These are phyloP conservation scores for Stemphylium lycopersici DNA, from an alignment of 2,329 filamentous ascomycete species.

Conservation along the genomic window DNA sequence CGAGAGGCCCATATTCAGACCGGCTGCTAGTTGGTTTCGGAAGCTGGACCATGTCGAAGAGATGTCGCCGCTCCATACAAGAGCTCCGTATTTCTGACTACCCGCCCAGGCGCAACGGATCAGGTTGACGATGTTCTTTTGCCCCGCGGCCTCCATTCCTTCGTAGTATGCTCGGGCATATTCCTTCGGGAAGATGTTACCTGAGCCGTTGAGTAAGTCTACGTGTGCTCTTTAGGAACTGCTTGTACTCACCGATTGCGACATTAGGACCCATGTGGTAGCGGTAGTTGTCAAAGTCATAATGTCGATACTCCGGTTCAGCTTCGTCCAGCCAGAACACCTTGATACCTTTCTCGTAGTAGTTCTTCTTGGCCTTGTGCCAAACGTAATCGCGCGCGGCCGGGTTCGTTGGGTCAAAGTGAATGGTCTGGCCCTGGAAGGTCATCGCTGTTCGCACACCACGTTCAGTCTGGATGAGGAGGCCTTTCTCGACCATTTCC, in stretches of 20 bases:
- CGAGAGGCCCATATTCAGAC: slow-evolving; percentile 68
- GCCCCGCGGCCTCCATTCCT: slow-evolving; percentile 60
- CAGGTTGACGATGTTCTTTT: slow-evolving; percentile 65
- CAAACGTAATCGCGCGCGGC: slow-evolving; percentile 65
- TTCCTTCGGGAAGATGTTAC: slow-evolving; percentile 65
- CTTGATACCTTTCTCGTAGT: slow-evolving; percentile 66
- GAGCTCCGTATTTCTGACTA: slow-evolving; percentile 67
- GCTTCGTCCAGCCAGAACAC: slow-evolving; percentile 74
- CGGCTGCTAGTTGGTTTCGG: slow-evolving; percentile 66
- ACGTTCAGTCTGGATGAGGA: slow-evolving; percentile 66
- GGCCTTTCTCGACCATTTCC: slow-evolving; percentile 66
- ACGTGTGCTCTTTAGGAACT: not conserved
- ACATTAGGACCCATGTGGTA: slow-evolving; percentile 63
- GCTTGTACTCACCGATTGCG: slow-evolving; percentile 42
- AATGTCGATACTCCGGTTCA: slow-evolving; percentile 68
- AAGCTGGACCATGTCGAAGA: slow-evolving; percentile 67
- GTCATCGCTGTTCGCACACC: slow-evolving; percentile 65
- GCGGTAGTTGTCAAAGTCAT: slow-evolving; percentile 71
- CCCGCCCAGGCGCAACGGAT: slow-evolving; percentile 63
- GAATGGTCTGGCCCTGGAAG: slow-evolving; percentile 63
- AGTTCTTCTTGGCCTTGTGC: slow-evolving; percentile 64
- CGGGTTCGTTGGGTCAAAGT: slow-evolving; percentile 70
- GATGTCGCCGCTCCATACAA: slow-evolving; percentile 73
- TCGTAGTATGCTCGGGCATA: slow-evolving; percentile 67
- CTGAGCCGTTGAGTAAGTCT: slow-evolving; percentile 27